Percentiles rank a stretch among this genome's conserved stretches.
Conservation (phyloP, 805 yeast genomes). For the Blastobotrys muscicola region DNA sequence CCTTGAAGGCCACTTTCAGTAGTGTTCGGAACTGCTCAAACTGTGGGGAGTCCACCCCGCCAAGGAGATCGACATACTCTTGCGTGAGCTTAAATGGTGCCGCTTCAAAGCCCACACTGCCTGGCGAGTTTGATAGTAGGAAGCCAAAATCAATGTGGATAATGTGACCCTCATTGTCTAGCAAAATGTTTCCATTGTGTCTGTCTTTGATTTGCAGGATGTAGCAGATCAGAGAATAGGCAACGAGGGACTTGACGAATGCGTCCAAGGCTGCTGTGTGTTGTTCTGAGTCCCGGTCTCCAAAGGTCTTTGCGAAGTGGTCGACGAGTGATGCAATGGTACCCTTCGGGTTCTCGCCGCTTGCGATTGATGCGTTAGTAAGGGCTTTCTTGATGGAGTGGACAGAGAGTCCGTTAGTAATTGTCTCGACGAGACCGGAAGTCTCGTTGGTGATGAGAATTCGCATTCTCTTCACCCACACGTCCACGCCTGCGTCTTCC, state of each 20-base stretch:
- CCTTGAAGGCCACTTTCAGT: slow-evolving; percentile 64
- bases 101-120: slow-evolving; percentile 94
- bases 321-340: slow-evolving; percentile 64
- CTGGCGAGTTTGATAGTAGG: slow-evolving; percentile 87
- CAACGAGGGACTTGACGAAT: slow-evolving; percentile 83
- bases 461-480: slow-evolving; percentile 92
- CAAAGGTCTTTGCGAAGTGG: slow-evolving; percentile 70
- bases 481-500: slow-evolving; percentile 57
- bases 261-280: slow-evolving; percentile 73
- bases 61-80: slow-evolving; percentile 83
- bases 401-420: slow-evolving; percentile 85
- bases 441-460: slow-evolving; percentile 84
- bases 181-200: slow-evolving; percentile 96
- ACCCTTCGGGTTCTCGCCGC: slow-evolving; percentile 63
- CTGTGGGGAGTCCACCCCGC: slow-evolving; percentile 58
- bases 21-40: slow-evolving; percentile 53
- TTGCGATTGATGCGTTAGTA: slow-evolving; percentile 60
- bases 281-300: slow-evolving; percentile 40
- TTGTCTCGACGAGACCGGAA: slow-evolving; percentile 91
- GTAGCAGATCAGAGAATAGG: slow-evolving; percentile 85
- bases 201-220: slow-evolving; percentile 91
- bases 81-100: slow-evolving; percentile 91
- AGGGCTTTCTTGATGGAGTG: slow-evolving; percentile 92
- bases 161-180: slow-evolving; percentile 91
- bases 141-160: slow-evolving; percentile 90